Evolutionary conservation across 2,329 filamentous ascomycete genomes (phyloP).

Genomic region (Monosporascus sp.): DNA sequence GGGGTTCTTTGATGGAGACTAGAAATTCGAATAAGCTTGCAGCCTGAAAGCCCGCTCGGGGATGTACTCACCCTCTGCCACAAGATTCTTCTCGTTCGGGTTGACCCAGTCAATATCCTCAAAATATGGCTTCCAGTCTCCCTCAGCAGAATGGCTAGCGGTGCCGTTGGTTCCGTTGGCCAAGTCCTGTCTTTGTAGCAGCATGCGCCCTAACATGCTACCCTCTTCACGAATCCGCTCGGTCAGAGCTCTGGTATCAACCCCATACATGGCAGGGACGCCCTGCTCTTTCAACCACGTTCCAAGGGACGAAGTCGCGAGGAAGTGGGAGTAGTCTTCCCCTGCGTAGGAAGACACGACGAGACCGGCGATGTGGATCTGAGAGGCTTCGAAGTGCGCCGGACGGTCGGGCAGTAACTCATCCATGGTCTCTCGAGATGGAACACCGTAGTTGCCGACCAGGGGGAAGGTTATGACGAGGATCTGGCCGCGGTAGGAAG

Average conservation of each 20-base stretch:
- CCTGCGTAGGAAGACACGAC: constrained; percentile 88
- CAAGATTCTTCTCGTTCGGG: constrained; percentile 88
- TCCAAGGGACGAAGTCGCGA: constrained; percentile 85
- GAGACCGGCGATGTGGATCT: constrained; percentile 92
- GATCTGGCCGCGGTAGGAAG: constrained; percentile 87
- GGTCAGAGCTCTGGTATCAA: constrained; percentile 89
- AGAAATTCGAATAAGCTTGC: constrained; percentile 35
- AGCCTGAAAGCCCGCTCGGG: constrained; percentile 7
- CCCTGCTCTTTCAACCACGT: constrained; percentile 95
- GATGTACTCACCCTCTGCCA: constrained; percentile 77
- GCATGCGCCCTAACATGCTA: constrained; percentile 90
- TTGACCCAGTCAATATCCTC: constrained; percentile 84
- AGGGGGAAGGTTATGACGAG: constrained; percentile 94
- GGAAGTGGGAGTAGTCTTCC: constrained; percentile 91
- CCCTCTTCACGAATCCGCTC: constrained; percentile 92
- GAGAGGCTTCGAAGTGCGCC: constrained; percentile 84
- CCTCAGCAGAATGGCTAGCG: constrained; percentile 32
- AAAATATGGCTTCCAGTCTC: constrained; percentile 54
- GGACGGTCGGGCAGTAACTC: constrained; percentile 80
- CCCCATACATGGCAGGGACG: constrained; percentile 87
- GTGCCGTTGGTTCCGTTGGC: constrained; percentile 36
- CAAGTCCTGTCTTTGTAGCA: constrained; percentile 59
- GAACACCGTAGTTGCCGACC: constrained; percentile 96
- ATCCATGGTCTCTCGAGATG: constrained; percentile 78
- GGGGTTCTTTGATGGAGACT: constrained; percentile 88